These are phyloP conservation scores for Tulasnella sp. DNA, from an alignment of 768 basidiomycete genomes.

Conservation along the genomic window DNA sequence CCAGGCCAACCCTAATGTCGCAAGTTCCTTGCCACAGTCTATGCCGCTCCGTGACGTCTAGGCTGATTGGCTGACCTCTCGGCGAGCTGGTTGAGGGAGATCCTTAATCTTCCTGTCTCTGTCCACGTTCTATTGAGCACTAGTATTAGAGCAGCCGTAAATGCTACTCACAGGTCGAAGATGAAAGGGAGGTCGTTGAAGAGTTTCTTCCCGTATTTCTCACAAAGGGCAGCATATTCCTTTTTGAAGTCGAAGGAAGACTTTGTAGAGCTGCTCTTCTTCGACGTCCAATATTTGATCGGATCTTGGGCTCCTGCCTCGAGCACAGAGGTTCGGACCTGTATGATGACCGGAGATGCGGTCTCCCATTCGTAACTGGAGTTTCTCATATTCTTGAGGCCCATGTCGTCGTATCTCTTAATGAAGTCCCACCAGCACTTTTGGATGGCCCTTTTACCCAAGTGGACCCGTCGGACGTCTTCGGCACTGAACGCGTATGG, in stretches of 20 bases:
- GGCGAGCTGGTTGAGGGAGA: neutral
- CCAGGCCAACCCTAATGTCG: no score
- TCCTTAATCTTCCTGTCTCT: neutral
- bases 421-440: neutral
- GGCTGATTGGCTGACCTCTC: no score
- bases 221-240: neutral
- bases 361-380: neutral
- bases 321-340: neutral
- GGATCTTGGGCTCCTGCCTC: neutral
- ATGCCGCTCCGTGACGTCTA: no score
- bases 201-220: neutral
- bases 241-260: neutral
- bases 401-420: neutral
- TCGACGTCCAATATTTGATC: neutral
- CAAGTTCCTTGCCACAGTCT: no score
- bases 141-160: neutral
- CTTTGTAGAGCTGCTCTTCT: neutral
- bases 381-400: neutral
- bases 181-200: neutral
- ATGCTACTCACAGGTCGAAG: neutral
- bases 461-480: neutral
- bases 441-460: neutral
- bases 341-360: neutral
- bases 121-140: neutral
- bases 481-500: neutral